phyloP scores from a whole-genome alignment of 257 asterid species.

The Anisodus tanguticus region DNA sequence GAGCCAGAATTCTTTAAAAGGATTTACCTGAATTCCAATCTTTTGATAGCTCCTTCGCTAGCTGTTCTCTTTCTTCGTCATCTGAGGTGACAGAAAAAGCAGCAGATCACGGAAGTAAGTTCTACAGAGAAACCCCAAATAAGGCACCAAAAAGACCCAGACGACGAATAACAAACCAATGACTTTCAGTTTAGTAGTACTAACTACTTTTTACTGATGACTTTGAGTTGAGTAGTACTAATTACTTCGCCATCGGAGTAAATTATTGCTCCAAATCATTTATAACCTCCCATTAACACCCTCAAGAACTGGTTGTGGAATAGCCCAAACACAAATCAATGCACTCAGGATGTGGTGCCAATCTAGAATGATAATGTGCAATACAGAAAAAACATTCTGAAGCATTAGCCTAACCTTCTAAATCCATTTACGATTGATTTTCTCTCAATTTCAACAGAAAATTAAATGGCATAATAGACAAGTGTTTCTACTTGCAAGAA shows the following conservation, averaged over 20 bases:
- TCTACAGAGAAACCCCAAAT: background rate
- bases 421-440: background rate
- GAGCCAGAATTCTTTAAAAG: constrained; percentile 17
- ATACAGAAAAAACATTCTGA: background rate
- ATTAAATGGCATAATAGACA: background rate
- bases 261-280: background rate
- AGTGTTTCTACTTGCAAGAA: background rate
- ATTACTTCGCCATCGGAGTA: background rate
- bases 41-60: constrained; percentile 75
- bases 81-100: constrained; percentile 44
- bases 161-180: background rate
- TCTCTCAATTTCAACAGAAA: background rate
- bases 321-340: background rate
- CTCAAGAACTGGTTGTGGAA: background rate
- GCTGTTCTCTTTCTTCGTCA: constrained; percentile 84
- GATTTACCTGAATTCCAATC: constrained; percentile 86
- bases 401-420: background rate
- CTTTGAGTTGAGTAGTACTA: background rate
- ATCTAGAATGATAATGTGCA: background rate
- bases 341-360: background rate
- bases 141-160: background rate
- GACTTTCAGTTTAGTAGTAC: background rate
- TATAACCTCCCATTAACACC: background rate
- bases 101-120: background rate
- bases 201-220: background rate